A percentile compares a stretch with the other conserved stretches of the same genome.
phyloP scores from a whole-genome alignment of 805 yeast genomes.

The Myxozyma vanderwaltii region DNA sequence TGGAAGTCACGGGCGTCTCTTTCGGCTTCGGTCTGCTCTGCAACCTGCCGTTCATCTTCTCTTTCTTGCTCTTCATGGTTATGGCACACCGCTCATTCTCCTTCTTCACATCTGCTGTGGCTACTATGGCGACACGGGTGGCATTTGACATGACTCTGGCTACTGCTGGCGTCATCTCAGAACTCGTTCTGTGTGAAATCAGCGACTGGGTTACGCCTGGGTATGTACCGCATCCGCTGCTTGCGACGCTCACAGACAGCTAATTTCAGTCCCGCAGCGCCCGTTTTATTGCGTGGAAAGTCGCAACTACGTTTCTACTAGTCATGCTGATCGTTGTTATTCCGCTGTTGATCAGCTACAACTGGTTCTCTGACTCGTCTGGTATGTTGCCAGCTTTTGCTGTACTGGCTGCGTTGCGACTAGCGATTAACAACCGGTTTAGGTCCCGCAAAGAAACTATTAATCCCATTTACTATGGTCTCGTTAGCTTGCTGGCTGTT shows the following conservation, averaged over 20 bases:
- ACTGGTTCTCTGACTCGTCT: conserved; percentile 33
- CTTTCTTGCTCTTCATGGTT: conserved; percentile 26
- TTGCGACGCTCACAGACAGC: neutral
- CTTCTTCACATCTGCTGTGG: conserved; percentile 28
- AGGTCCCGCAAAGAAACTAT: conserved; percentile 19
- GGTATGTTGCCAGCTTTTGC: conserved; percentile 18
- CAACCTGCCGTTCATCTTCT: conserved; percentile 28
- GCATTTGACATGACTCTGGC: conserved; percentile 32
- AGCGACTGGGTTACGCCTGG: conserved; percentile 37
- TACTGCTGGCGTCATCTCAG: conserved; percentile 40
- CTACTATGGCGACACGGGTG: conserved; percentile 24
- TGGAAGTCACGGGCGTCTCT: conserved; percentile 17
- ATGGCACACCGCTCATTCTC: conserved; percentile 32
- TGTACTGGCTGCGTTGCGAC: too few species aligned
- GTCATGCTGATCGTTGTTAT: conserved; percentile 39
- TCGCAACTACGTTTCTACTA: conserved; percentile 37
- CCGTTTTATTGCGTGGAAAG: conserved; percentile 37
- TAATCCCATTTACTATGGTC: conserved; percentile 19
- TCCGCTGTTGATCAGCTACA: conserved; percentile 39
- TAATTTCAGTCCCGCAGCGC: conserved; percentile 12
- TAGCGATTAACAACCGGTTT: too few species aligned
- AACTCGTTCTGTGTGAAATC: conserved; percentile 47
- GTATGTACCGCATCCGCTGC: conserved; percentile 7
- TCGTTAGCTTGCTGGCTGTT: conserved; percentile 37
- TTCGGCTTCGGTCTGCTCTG: conserved; percentile 19